These are phyloP conservation scores for Phytopythium litorale DNA, from an alignment of 352 stramenopile species.

Conservation along the genomic window DNA sequence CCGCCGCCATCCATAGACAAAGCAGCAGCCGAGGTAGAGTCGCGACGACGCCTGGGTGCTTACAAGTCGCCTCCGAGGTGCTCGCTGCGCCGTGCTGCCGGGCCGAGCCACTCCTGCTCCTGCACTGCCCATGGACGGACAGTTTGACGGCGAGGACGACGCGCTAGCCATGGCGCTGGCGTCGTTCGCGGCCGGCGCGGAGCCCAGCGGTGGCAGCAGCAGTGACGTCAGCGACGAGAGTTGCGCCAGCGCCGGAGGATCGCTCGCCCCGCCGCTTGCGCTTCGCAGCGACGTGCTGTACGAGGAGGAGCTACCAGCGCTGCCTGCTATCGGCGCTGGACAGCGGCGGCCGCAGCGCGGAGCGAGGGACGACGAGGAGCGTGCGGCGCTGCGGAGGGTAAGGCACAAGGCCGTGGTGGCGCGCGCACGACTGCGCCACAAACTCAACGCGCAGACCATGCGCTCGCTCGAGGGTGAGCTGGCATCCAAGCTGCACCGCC, in stretches of 20 bases:
- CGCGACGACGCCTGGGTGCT: neutral
- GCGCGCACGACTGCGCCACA: constrained; percentile 25
- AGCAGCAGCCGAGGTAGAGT: neutral
- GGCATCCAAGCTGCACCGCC: constrained; percentile 17
- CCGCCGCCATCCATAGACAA: neutral
- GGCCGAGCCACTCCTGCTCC: neutral
- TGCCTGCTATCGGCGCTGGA: neutral
- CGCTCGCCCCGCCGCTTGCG: neutral
- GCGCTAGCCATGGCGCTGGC: constrained; percentile 2
- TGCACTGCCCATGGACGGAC: neutral
- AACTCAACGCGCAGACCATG: constrained; percentile 19
- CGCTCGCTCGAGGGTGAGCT: constrained; percentile 22
- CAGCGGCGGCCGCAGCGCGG: neutral
- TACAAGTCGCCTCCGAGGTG: neutral
- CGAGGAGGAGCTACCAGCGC: constrained; percentile 17
- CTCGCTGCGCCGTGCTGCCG: too few species aligned
- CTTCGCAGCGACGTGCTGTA: constrained; percentile 21
- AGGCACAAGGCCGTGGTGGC: constrained; percentile 35
- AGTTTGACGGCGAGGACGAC: neutral
- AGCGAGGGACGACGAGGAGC: constrained; percentile 9
- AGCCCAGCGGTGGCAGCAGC: constrained; percentile 2
- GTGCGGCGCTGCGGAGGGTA: constrained; percentile 22
- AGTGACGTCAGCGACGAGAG: constrained; percentile 4
- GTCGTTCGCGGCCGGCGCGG: neutral
- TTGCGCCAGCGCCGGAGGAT: neutral